These are phyloP conservation scores for Geranium incanum DNA, from an alignment of 441 rosid species.

Conservation along the genomic window DNA sequence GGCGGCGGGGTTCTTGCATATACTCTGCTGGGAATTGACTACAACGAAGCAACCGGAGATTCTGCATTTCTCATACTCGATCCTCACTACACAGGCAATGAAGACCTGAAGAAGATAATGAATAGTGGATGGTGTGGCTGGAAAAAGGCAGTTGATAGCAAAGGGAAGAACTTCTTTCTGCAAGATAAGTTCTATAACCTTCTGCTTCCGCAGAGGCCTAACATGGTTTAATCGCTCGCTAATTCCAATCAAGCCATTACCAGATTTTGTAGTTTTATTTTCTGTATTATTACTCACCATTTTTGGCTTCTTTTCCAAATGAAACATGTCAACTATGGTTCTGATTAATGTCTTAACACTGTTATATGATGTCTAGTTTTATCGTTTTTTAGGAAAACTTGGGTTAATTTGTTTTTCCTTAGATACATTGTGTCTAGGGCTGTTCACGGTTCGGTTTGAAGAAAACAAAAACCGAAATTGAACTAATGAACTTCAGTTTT, in stretches of 20 bases:
- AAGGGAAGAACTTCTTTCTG: slow-evolving; percentile 82
- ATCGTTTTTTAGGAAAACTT: too few relatives aligned
- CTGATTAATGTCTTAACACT: neutral
- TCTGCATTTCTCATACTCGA: slow-evolving; percentile 86
- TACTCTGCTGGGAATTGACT: slow-evolving; percentile 74
- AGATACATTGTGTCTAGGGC: too few relatives aligned
- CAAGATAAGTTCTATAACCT: slow-evolving; percentile 87
- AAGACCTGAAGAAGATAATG: slow-evolving; percentile 71
- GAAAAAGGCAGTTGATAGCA: slow-evolving; percentile 83
- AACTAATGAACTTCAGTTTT: too few relatives aligned
- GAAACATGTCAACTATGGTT: neutral
- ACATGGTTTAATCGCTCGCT: slow-evolving; percentile 49
- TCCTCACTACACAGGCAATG: slow-evolving; percentile 78
- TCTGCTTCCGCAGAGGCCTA: slow-evolving; percentile 78
- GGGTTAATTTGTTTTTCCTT: too few relatives aligned
- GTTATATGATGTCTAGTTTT: too few relatives aligned
- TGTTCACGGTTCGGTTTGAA: too few relatives aligned
- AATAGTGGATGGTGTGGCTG: slow-evolving; percentile 95
- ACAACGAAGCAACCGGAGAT: slow-evolving; percentile 67
- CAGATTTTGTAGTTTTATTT: neutral
- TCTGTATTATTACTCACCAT: neutral
- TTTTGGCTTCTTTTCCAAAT: neutral
- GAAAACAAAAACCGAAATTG: too few relatives aligned
- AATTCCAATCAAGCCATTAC: neutral
- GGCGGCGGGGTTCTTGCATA: slow-evolving; percentile 98